Evolutionary conservation across 2,329 filamentous ascomycete species (phyloP).

Genomic region (Aaosphaeria pasadenensis): DNA sequence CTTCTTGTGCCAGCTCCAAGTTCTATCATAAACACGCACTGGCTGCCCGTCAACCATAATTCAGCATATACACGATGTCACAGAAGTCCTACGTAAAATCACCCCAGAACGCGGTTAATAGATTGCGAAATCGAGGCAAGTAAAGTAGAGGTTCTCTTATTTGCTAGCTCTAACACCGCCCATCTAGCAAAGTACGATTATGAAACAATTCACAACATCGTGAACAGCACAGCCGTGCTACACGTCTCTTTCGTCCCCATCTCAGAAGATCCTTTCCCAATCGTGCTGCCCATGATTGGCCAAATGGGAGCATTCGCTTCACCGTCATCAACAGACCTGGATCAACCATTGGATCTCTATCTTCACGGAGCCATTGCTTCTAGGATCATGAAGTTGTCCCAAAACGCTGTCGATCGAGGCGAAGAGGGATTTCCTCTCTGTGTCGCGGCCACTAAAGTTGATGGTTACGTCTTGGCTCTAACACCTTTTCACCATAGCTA

Average conservation of each 20-base stretch:
- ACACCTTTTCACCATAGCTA: conserved; percentile 35
- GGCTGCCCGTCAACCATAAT: not conserved
- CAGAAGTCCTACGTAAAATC: not conserved
- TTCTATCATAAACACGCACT: not conserved
- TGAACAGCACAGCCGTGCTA: conserved; percentile 29
- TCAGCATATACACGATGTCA: not conserved
- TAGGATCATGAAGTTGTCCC: not conserved
- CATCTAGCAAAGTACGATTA: conserved; percentile 24
- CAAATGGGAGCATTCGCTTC: conserved; percentile 42
- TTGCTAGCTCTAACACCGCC: not conserved
- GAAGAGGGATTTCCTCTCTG: conserved; percentile 31
- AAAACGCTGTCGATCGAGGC: conserved; percentile 10
- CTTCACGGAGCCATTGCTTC: conserved; percentile 40
- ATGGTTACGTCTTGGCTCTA: conserved; percentile 33
- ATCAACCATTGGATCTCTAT: conserved; percentile 46
- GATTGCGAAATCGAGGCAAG: not conserved
- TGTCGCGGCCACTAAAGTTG: conserved; percentile 25
- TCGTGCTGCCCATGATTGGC: conserved; percentile 39
- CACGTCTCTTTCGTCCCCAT: conserved; percentile 35
- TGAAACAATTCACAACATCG: conserved; percentile 29
- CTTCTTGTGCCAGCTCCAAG: not conserved
- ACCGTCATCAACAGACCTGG: conserved; percentile 22
- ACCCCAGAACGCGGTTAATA: not conserved
- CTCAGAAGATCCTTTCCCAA: conserved; percentile 53
- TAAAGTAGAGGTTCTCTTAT: not conserved